phyloP scores from a whole-genome alignment of 306 rosid species.

The Glycine tomentella region DNA sequence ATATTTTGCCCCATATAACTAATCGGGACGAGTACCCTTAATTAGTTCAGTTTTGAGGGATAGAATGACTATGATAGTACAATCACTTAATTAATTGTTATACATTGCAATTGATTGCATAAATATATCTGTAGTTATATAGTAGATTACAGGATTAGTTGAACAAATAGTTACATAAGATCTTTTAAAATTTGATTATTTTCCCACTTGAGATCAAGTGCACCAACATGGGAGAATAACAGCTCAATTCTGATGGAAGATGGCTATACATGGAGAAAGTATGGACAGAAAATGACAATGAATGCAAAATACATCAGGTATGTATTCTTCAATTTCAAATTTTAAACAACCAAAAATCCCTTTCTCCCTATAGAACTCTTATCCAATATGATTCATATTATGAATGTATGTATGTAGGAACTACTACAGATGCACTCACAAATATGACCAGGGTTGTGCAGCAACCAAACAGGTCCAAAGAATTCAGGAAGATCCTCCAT shows the following conservation, averaged over 20 bases:
- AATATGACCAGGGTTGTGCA: constrained; percentile 54
- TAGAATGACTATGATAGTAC: neutral
- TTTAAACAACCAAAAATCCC: neutral
- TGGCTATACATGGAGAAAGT: constrained; percentile 72
- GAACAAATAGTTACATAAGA: neutral
- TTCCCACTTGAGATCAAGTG: constrained; percentile 35
- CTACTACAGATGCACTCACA: constrained; percentile 70
- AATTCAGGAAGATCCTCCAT: constrained; percentile 57
- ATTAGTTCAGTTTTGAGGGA: neutral
- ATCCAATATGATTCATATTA: neutral
- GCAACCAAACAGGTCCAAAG: constrained; percentile 66
- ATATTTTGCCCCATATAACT: neutral
- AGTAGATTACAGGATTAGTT: neutral
- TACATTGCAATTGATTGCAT: neutral
- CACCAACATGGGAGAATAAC: constrained; percentile 47
- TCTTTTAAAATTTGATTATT: neutral
- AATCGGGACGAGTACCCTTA: too few relatives aligned
- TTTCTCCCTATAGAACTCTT: neutral
- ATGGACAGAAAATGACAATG: constrained; percentile 62
- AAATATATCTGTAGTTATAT: neutral
- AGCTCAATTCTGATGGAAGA: constrained; percentile 47
- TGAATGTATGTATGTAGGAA: constrained; percentile 40
- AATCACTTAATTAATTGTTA: neutral
- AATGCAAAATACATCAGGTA: constrained; percentile 55
- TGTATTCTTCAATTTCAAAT: neutral